Evolutionary conservation across 2,329 filamentous ascomycete species (phyloP).

Genomic region (Aspergillus jensenii): DNA sequence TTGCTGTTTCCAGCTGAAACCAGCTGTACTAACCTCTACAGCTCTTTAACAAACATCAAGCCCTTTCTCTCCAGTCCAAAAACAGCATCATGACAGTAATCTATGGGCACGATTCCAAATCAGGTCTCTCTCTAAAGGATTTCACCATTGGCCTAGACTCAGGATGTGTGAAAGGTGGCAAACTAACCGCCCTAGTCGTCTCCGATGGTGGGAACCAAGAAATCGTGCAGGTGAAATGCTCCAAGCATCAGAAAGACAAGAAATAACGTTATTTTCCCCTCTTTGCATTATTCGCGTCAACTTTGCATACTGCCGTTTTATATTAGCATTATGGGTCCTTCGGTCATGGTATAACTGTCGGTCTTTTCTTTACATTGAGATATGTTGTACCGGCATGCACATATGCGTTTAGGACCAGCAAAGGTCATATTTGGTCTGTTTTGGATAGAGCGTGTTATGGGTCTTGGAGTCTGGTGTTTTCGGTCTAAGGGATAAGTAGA

Average conservation of each 20-base stretch:
- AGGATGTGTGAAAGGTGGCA: slow-evolving; percentile 73
- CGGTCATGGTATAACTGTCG: neutral
- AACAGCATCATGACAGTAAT: slow-evolving; percentile 64
- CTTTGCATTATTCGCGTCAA: neutral
- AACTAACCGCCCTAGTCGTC: slow-evolving; percentile 75
- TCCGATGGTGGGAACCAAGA: slow-evolving; percentile 52
- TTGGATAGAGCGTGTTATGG: too few relatives aligned
- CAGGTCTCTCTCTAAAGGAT: slow-evolving; percentile 63
- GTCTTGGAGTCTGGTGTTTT: too few relatives aligned
- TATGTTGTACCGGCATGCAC: too few relatives aligned
- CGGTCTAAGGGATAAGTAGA: too few relatives aligned
- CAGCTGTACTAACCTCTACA: slow-evolving; percentile 15
- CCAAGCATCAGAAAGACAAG: slow-evolving; percentile 22
- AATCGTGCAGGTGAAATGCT: slow-evolving; percentile 45
- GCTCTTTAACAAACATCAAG: slow-evolving; percentile 54
- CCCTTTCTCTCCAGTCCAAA: slow-evolving; percentile 23
- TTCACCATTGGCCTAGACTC: slow-evolving; percentile 86
- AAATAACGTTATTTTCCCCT: neutral
- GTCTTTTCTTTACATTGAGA: neutral
- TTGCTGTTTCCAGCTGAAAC: neutral
- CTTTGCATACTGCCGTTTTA: neutral
- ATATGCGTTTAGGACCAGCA: too few relatives aligned
- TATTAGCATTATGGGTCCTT: neutral
- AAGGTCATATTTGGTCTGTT: too few relatives aligned
- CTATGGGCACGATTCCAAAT: slow-evolving; percentile 82